Conservation (phyloP, 371 early-diverging fungal genomes). For the Globomyces sp. region DNA sequence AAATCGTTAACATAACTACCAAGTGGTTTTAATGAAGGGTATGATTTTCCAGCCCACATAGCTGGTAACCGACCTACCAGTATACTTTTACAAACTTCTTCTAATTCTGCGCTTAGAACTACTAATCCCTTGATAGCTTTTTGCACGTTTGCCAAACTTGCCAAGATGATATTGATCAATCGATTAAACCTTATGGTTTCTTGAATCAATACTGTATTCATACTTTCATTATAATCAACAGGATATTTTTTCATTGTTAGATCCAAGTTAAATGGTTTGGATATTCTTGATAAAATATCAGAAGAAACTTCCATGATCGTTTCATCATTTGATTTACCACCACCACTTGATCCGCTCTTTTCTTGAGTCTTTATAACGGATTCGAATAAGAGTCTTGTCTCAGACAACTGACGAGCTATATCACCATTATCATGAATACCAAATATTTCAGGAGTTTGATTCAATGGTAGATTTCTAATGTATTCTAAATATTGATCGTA, state of each 20-base stretch:
- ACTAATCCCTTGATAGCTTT: conserved; percentile 60
- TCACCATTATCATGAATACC: conserved; percentile 64
- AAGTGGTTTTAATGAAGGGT: conserved; percentile 60
- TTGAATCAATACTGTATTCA: conserved; percentile 63
- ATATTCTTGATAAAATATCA: conserved; percentile 53
- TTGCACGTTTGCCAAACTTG: conserved; percentile 51
- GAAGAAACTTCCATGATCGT: conserved; percentile 49
- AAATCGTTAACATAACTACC: conserved; percentile 53
- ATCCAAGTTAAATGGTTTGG: conserved; percentile 48
- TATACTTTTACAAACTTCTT: conserved; percentile 55
- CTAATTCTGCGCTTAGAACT: conserved; percentile 57
- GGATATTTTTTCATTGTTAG: conserved; percentile 48
- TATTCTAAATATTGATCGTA: conserved; percentile 49
- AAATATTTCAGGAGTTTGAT: conserved; percentile 57
- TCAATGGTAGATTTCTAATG: conserved; percentile 51
- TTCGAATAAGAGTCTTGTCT: conserved; percentile 51
- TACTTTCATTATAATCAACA: conserved; percentile 58
- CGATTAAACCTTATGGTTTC: conserved; percentile 61
- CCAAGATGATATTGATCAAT: conserved; percentile 51
- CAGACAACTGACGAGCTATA: conserved; percentile 57
- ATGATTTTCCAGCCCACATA: conserved; percentile 57
- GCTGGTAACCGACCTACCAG: conserved; percentile 50
- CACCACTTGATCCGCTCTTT: conserved; percentile 27
- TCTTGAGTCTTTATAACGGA: conserved; percentile 58
- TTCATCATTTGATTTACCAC: conserved; percentile 50